A percentile compares a stretch with the other conserved stretches of the same genome.
These are phyloP conservation scores for Chondrostereum purpureum DNA, from an alignment of 1,284 basidiomycete species.

Conservation along the genomic window DNA sequence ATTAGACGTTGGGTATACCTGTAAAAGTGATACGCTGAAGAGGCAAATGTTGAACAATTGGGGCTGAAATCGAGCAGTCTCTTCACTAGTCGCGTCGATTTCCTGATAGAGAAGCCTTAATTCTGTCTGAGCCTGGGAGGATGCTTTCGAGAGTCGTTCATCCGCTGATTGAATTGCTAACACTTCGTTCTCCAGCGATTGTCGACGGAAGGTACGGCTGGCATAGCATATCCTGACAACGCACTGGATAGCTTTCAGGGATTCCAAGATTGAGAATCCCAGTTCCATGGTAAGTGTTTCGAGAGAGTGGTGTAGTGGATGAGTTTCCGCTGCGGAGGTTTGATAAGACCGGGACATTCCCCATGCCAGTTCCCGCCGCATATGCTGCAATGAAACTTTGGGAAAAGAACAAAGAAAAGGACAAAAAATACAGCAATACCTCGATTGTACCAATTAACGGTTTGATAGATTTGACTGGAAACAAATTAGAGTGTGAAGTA, in stretches of 20 bases:
- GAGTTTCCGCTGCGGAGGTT: no score
- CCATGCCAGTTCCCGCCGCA: conserved; percentile 42
- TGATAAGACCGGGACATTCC: conserved; percentile 28
- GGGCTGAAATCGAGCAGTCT: conserved; percentile 21
- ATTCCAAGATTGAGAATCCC: conserved; percentile 27
- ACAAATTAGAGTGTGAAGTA: background rate
- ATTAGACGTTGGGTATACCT: no score
- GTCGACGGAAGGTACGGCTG: conserved; percentile 18
- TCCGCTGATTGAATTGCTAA: conserved; percentile 22
- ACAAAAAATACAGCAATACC: background rate
- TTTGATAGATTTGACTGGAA: conserved; percentile 37
- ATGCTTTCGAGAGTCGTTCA: conserved; percentile 22
- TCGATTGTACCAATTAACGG: conserved; percentile 31
- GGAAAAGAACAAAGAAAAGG: background rate
- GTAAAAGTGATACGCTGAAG: conserved; percentile 37
- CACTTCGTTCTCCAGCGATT: conserved; percentile 21
- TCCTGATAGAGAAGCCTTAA: conserved; percentile 28
- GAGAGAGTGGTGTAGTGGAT: conserved; percentile 22
- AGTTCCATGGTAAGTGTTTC: conserved; percentile 27
- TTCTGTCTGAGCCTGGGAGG: conserved; percentile 26
- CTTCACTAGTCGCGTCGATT: conserved; percentile 22
- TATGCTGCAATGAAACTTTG: conserved; percentile 28
- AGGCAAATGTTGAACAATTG: conserved; percentile 33
- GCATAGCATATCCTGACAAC: conserved; percentile 30
- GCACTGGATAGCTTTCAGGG: conserved; percentile 28